Percentiles rank a stretch among this genome's conserved stretches.
Conservation (phyloP, 1,139 yeast genomes). For the Taiozyma sp. region DNA sequence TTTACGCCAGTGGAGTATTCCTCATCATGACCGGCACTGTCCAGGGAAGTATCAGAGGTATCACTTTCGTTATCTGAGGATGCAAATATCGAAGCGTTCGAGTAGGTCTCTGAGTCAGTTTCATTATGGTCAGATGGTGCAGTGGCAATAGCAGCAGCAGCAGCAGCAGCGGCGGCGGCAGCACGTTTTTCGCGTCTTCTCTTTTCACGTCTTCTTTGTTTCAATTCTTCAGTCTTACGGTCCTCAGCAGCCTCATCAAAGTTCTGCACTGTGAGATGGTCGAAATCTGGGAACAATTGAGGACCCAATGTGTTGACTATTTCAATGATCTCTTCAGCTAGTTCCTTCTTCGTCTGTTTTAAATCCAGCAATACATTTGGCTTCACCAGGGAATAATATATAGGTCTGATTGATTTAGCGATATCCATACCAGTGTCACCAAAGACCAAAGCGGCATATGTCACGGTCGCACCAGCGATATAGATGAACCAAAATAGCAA, state of each 20-base stretch:
- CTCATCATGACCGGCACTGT: conserved; percentile 7
- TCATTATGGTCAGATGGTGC: background rate
- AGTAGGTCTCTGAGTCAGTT: conserved; percentile 14
- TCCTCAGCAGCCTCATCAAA: conserved; percentile 51
- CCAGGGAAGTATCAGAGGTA: conserved; percentile 18
- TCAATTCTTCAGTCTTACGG: conserved; percentile 46
- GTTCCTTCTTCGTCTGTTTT: conserved; percentile 47
- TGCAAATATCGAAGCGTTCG: conserved; percentile 22
- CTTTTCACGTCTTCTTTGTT: conserved; percentile 38
- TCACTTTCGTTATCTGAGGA: conserved; percentile 23
- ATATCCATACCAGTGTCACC: conserved; percentile 95
- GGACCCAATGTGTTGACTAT: conserved; percentile 76
- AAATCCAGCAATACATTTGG: conserved; percentile 50
- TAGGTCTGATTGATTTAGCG: conserved; percentile 76
- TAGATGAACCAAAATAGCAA: conserved; percentile 29
- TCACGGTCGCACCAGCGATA: conserved; percentile 52
- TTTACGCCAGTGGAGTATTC: conserved; percentile 18
- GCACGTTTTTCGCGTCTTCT: conserved; percentile 24
- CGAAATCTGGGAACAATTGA: conserved; percentile 71
- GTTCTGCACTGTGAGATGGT: conserved; percentile 43
- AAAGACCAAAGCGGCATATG: conserved; percentile 82
- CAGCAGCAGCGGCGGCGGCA: conserved; percentile 13
- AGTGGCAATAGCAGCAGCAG: background rate
- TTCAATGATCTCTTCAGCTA: conserved; percentile 59
- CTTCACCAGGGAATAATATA: conserved; percentile 66